phyloP scores from a whole-genome alignment of 176 grass and related monocot species.

The Canna indica region DNA sequence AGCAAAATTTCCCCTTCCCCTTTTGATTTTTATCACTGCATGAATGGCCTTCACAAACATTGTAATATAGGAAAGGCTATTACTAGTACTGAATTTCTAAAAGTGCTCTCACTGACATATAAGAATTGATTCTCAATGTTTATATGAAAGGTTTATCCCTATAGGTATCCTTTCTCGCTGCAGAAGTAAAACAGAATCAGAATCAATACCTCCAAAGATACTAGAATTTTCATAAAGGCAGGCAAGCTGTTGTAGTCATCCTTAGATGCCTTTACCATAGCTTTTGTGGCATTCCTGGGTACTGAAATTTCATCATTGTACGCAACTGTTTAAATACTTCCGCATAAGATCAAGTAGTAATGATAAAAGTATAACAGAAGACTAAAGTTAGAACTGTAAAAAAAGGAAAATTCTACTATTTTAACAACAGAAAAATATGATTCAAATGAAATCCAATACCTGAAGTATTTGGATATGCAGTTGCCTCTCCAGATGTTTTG shows the following conservation, averaged over 20 bases:
- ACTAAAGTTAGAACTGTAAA: not conserved
- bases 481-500: conserved; percentile 8
- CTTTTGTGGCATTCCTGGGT: conserved; percentile 23
- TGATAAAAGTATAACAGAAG: not conserved
- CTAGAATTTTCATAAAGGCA: conserved; percentile 64
- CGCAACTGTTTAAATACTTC: conserved; percentile 1
- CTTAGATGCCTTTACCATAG: conserved; percentile 34
- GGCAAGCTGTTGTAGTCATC: conserved; percentile 63
- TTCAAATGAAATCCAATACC: conserved; percentile 12
- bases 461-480: conserved; percentile 19
- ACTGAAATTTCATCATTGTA: conserved; percentile 10
- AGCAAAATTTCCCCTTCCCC: not conserved
- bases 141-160: not conserved
- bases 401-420: not conserved
- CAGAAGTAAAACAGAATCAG: conserved; percentile 4
- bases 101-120: not conserved
- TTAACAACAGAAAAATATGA: conserved; percentile 3
- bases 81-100: too few species aligned
- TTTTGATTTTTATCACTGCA: not conserved
- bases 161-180: not conserved
- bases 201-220: conserved; percentile 65
- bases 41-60: not conserved
- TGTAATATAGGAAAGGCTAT: not conserved
- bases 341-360: conserved; percentile 16
- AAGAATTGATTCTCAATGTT: not conserved